Evolutionary conservation across 2,329 filamentous ascomycete species (phyloP).

Genomic region (Cadophora malorum): DNA sequence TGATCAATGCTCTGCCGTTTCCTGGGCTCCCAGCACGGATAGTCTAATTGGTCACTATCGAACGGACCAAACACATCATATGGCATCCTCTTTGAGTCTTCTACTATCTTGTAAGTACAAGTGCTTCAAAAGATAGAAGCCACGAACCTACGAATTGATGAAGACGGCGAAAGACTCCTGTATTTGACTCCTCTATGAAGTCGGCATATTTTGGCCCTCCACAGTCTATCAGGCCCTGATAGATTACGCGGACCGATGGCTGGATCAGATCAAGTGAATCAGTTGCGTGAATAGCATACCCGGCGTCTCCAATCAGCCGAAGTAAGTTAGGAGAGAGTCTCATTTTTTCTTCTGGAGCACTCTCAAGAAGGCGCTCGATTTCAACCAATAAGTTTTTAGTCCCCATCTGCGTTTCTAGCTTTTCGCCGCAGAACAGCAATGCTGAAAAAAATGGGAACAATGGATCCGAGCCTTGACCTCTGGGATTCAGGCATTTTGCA

Average conservation of each 20-base stretch:
- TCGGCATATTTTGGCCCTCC: not conserved
- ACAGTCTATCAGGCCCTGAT: not conserved
- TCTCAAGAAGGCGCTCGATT: not conserved
- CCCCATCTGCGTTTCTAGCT: not conserved
- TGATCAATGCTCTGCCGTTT: not conserved
- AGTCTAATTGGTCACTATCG: not conserved
- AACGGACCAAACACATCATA: not conserved
- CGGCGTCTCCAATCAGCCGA: not conserved
- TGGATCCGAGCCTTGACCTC: not conserved
- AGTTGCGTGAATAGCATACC: not conserved
- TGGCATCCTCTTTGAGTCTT: not conserved
- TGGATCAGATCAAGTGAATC: not conserved
- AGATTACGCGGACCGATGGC: not conserved
- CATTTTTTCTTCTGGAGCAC: not conserved
- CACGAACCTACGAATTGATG: not conserved
- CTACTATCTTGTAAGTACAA: not conserved
- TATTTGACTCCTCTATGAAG: not conserved
- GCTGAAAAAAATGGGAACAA: not conserved
- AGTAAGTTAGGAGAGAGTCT: not conserved
- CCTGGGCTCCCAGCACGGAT: conserved; percentile 7
- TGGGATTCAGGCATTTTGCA: not conserved
- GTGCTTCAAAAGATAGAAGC: not conserved
- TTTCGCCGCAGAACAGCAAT: not conserved
- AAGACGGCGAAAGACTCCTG: not conserved
- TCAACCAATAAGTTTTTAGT: not conserved